phyloP scores from a whole-genome alignment of 140 eudicot species.

The Ambrosia hybrid region DNA sequence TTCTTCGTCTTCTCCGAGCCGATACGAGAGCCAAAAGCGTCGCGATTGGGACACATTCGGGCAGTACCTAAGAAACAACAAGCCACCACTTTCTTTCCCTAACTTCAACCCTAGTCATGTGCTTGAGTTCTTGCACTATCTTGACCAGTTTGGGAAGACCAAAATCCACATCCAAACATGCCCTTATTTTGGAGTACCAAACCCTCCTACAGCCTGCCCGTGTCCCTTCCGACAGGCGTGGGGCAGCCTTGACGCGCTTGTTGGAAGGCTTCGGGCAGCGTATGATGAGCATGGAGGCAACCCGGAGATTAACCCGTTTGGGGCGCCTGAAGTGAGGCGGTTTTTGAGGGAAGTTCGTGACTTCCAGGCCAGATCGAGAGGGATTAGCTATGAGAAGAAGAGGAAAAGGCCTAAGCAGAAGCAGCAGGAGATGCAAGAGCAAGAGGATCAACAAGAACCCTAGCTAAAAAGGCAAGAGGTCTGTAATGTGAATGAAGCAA shows the following conservation, averaged over 20 bases:
- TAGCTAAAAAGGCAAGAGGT: slow-evolving; percentile 17
- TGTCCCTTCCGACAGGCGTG: slow-evolving; percentile 68
- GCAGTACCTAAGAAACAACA: slow-evolving; percentile 52
- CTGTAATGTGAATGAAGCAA: slow-evolving; percentile 23
- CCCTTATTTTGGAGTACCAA: slow-evolving; percentile 50
- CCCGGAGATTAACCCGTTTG: slow-evolving; percentile 55
- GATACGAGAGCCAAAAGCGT: slow-evolving; percentile 58
- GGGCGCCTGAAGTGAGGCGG: slow-evolving; percentile 52
- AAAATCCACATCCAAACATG: slow-evolving; percentile 55
- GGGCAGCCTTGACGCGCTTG: slow-evolving; percentile 67
- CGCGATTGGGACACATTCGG: slow-evolving; percentile 67
- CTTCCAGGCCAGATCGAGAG: slow-evolving; percentile 58
- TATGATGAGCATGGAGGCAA: slow-evolving; percentile 61
- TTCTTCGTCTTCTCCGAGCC: slow-evolving; percentile 45
- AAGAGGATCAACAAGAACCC: slow-evolving; percentile 25
- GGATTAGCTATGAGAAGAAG: slow-evolving; percentile 64
- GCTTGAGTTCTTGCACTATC: slow-evolving; percentile 52
- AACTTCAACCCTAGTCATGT: slow-evolving; percentile 42
- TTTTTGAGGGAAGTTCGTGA: slow-evolving; percentile 59
- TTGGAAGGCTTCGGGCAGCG: slow-evolving; percentile 62
- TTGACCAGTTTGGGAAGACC: slow-evolving; percentile 63
- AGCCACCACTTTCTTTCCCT: slow-evolving; percentile 45
- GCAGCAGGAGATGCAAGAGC: slow-evolving; percentile 14
- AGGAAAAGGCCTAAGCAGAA: slow-evolving; percentile 44
- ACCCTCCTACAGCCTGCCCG: slow-evolving; percentile 64